A percentile compares a stretch with the other conserved stretches of the same genome.
These are phyloP conservation scores for Penicillium desertorum DNA, from an alignment of 495 filamentous ascomycete genomes.

Conservation along the genomic window DNA sequence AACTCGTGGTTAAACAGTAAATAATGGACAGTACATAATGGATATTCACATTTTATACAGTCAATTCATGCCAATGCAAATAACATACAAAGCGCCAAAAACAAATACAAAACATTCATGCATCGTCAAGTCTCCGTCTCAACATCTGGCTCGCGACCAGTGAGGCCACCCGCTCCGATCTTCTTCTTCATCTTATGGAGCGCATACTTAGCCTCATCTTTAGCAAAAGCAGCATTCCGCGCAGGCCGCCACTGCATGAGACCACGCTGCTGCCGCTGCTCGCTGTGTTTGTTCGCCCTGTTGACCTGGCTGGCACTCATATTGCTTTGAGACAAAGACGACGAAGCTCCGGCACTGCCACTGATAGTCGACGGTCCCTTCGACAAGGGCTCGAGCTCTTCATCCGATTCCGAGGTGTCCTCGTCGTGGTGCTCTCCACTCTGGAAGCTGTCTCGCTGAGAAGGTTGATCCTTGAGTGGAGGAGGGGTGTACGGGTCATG, in stretches of 20 bases:
- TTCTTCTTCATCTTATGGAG: conserved; percentile 49
- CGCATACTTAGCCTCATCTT: conserved; percentile 52
- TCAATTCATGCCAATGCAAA: not conserved
- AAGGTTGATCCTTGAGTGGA: conserved; percentile 40
- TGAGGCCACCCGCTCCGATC: conserved; percentile 45
- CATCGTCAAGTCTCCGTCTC: conserved; percentile 50
- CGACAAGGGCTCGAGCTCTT: conserved; percentile 16
- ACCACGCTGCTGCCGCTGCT: conserved; percentile 52
- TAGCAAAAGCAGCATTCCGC: conserved; percentile 51
- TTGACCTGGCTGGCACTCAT: conserved; percentile 26
- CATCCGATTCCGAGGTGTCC: conserved; percentile 14
- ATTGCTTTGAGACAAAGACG: conserved; percentile 19
- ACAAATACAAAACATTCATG: not conserved
- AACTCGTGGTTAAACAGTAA: not conserved
- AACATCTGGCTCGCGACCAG: conserved; percentile 51
- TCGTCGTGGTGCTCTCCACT: conserved; percentile 5
- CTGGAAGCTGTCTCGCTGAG: not conserved
- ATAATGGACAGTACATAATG: not conserved
- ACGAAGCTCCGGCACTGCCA: conserved; percentile 4
- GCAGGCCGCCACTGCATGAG: conserved; percentile 59
- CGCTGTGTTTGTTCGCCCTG: conserved; percentile 45
- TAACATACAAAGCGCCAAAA: not conserved
- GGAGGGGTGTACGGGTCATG: conserved; percentile 57
- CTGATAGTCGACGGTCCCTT: conserved; percentile 23
- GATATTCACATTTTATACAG: conserved; percentile 9